Conservation (phyloP, 352 stramenopile species). For the Aphanomyces invadans region DNA sequence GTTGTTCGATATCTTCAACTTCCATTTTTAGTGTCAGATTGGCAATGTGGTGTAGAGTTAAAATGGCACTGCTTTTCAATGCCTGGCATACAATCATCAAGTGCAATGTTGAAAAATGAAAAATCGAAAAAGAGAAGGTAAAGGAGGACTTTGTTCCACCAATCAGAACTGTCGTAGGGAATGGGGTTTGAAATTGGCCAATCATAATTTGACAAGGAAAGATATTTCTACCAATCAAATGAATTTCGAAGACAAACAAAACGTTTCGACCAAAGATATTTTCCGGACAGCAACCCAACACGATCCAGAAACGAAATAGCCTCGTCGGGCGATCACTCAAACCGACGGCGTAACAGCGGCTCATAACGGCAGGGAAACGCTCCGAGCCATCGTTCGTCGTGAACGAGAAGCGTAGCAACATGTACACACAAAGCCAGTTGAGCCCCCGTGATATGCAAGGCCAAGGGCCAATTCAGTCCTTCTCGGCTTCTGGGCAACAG, state of each 20-base stretch:
- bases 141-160: not conserved
- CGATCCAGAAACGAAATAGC: constrained; percentile 25
- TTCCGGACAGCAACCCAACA: constrained; percentile 14
- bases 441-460: constrained; percentile 1
- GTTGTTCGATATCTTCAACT: not conserved
- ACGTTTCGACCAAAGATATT: constrained; percentile 13
- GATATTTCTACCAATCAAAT: constrained; percentile 17
- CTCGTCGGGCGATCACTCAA: constrained; percentile 14
- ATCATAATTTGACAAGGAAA: not conserved
- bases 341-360: constrained; percentile 14
- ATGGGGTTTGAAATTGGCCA: not conserved
- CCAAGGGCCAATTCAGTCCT: not conserved
- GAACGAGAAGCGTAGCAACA: constrained; percentile 3
- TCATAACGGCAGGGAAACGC: constrained; percentile 19
- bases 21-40: not conserved
- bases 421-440: constrained; percentile 14
- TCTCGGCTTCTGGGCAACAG: not conserved
- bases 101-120: constrained; percentile 10
- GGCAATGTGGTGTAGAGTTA: too few species aligned
- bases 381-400: not conserved
- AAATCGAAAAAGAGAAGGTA: constrained; percentile 25
- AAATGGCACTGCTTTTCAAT: not conserved
- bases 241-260: not conserved
- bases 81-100: constrained; percentile 16
- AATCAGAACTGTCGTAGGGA: not conserved